phyloP scores from a whole-genome alignment of 2,329 filamentous ascomycete species.

The Epichloe scottii region DNA sequence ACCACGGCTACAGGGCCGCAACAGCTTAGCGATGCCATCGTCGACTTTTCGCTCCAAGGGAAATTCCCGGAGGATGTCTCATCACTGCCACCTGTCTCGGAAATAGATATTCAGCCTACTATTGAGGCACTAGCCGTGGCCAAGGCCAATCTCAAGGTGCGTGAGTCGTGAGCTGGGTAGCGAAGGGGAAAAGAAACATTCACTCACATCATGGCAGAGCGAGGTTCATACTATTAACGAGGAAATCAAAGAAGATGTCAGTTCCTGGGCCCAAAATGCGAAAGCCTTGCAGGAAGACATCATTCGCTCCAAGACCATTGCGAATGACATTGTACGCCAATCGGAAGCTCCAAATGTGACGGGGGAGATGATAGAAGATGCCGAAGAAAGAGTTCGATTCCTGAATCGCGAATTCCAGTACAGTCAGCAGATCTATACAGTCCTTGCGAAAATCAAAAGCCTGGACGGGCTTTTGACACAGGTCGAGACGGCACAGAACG shows the following conservation, averaged over 20 bases:
- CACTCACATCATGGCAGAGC: slow-evolving; percentile 17
- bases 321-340: slow-evolving; percentile 67
- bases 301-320: slow-evolving; percentile 63
- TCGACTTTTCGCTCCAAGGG: slow-evolving; percentile 27
- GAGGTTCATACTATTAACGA: slow-evolving; percentile 68
- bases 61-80: slow-evolving; percentile 28
- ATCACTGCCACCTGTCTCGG: slow-evolving; percentile 24
- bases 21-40: slow-evolving; percentile 26
- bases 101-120: slow-evolving; percentile 25
- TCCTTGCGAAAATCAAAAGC: slow-evolving; percentile 37
- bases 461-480: slow-evolving; percentile 50
- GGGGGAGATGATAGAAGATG: slow-evolving; percentile 39
- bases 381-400: slow-evolving; percentile 43
- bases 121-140: slow-evolving; percentile 25
- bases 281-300: slow-evolving; percentile 79
- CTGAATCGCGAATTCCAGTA: slow-evolving; percentile 46
- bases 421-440: slow-evolving; percentile 40
- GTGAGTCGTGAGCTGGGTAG: neutral
- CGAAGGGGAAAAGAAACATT: neutral
- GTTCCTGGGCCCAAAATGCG: slow-evolving; percentile 75
- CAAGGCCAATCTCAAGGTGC: slow-evolving; percentile 28
- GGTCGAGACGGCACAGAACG: slow-evolving; percentile 44
- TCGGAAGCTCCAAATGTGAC: slow-evolving; percentile 51
- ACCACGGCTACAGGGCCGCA: slow-evolving; percentile 17
- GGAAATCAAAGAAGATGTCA: slow-evolving; percentile 66